Evolutionary conservation across 2,329 filamentous ascomycete genomes (phyloP).

Genomic region (Exophiala phaeomuriformis): DNA sequence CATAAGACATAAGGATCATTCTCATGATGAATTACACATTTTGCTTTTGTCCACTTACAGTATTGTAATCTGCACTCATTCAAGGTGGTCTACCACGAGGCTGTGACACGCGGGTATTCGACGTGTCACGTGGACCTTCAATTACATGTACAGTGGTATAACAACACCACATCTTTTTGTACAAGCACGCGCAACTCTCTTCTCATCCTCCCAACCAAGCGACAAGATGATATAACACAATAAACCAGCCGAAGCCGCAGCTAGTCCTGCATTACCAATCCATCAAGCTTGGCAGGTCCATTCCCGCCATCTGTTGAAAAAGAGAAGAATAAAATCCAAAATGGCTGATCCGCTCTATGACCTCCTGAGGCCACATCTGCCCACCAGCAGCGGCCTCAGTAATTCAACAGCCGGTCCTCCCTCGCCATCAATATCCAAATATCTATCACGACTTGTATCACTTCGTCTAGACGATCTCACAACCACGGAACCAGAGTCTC

Average conservation of each 20-base stretch:
- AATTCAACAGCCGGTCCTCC: conserved; percentile 28
- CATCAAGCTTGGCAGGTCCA: no score
- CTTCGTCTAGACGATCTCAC: conserved; percentile 67
- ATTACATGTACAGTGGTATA: neutral
- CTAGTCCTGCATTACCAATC: no score
- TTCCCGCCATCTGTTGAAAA: no score
- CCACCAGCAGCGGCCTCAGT: conserved; percentile 20
- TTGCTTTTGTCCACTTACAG: no score
- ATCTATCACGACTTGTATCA: conserved; percentile 69
- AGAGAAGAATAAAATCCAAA: neutral
- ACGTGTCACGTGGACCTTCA: no score
- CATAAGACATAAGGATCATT: no score
- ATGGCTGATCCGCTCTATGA: conserved; percentile 72
- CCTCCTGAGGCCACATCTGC: conserved; percentile 57
- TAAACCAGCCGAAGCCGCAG: neutral
- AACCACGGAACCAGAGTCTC: conserved; percentile 66
- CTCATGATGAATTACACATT: no score
- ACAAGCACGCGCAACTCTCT: neutral
- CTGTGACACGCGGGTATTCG: no score
- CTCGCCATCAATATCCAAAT: conserved; percentile 45
- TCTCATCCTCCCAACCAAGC: neutral
- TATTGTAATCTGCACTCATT: no score
- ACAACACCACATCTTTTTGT: neutral
- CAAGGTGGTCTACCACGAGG: no score
- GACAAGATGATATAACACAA: neutral